A percentile compares a stretch with the other conserved stretches of the same genome.
Conservation (phyloP, 2,329 filamentous ascomycete genomes). For the Aspergillus caelatus region DNA sequence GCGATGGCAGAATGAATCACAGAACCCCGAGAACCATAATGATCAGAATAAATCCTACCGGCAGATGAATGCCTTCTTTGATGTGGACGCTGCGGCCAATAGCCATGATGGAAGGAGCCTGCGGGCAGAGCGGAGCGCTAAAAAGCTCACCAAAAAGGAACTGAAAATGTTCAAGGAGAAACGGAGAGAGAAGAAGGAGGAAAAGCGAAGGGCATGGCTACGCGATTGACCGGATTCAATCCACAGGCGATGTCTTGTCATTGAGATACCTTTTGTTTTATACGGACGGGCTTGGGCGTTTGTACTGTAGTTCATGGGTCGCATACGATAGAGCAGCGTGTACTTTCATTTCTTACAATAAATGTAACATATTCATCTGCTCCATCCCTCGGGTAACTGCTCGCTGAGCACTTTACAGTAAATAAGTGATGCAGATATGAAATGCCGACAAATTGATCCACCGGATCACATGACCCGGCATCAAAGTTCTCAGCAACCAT, state of each 20-base stretch:
- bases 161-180: constrained; percentile 92
- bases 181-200: constrained; percentile 84
- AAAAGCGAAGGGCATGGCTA: constrained; percentile 90
- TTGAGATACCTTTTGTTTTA: constrained; percentile 21
- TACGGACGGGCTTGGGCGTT: constrained; percentile 14
- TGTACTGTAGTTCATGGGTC: constrained; percentile 16
- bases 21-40: constrained; percentile 74
- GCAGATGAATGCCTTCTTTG: constrained; percentile 94
- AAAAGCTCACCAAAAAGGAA: constrained; percentile 82
- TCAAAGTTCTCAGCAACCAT: constrained; percentile 13
- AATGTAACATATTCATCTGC: constrained; percentile 12
- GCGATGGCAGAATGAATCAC: constrained; percentile 69
- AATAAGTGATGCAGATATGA: neutral
- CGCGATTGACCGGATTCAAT: constrained; percentile 63
- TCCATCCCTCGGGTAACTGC: neutral
- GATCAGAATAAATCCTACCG: constrained; percentile 85
- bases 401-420: neutral
- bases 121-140: constrained; percentile 84
- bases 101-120: constrained; percentile 86
- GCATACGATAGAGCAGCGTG: constrained; percentile 17
- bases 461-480: constrained; percentile 16
- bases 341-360: neutral
- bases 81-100: constrained; percentile 92
- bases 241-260: constrained; percentile 10
- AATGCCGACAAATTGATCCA: constrained; percentile 2